Evolutionary conservation across 345 rosid species (phyloP).

Genomic region (Conringia planisiliqua): DNA sequence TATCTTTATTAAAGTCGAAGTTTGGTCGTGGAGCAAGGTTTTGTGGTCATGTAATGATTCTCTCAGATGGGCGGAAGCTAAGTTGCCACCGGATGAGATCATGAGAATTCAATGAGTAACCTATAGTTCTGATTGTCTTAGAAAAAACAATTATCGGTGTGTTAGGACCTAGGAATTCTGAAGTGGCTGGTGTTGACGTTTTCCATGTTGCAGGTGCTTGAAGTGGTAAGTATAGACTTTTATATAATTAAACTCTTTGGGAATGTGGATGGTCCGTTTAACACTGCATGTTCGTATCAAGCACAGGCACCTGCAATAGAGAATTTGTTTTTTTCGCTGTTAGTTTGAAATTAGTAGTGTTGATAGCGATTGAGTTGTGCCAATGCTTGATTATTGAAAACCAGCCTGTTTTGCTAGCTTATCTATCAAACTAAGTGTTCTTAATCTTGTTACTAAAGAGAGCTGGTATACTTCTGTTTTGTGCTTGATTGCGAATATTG

Average conservation of each 20-base stretch:
- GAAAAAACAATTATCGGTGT: constrained; percentile 16
- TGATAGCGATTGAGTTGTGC: constrained; percentile 9
- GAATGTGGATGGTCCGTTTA: constrained; percentile 21
- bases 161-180: constrained; percentile 46
- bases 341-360: background rate
- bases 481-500: constrained; percentile 24
- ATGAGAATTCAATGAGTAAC: constrained; percentile 42
- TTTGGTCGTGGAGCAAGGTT: constrained; percentile 31
- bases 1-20: constrained; percentile 1
- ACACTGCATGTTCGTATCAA: constrained; percentile 29
- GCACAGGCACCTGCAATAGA: constrained; percentile 23
- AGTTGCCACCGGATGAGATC: constrained; percentile 43
- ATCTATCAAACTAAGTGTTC: constrained; percentile 5
- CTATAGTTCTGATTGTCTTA: constrained; percentile 41
- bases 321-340: background rate
- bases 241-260: background rate
- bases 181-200: constrained; percentile 23
- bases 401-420: background rate
- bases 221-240: constrained; percentile 33
- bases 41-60: background rate
- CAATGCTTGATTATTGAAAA: background rate
- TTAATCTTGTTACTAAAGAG: background rate
- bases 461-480: constrained; percentile 11
- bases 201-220: constrained; percentile 28
- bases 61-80: constrained; percentile 15